phyloP scores from a whole-genome alignment of 2,329 filamentous ascomycete genomes.

The Karstenula rhodostoma region DNA sequence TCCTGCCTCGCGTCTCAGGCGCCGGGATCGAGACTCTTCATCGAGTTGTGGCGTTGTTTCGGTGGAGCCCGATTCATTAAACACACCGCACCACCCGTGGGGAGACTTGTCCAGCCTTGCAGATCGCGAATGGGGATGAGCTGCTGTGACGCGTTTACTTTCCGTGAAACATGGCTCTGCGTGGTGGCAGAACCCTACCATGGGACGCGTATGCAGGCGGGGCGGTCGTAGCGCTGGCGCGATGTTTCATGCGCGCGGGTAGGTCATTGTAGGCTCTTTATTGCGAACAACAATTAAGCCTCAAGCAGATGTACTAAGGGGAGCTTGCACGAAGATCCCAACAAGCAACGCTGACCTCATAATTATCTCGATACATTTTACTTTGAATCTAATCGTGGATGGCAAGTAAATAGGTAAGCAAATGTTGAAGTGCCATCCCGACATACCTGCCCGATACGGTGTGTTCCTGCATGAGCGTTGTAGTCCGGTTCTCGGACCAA shows the following conservation, averaged over 20 bases:
- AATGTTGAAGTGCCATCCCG: background rate
- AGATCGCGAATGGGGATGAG: background rate
- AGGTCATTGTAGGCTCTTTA: background rate
- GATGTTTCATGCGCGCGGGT: slow-evolving; percentile 1
- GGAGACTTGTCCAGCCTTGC: background rate
- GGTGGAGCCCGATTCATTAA: slow-evolving; percentile 5
- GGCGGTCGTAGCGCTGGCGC: slow-evolving; percentile 8
- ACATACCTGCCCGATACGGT: background rate
- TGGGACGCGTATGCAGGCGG: slow-evolving; percentile 9
- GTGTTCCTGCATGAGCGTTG: background rate
- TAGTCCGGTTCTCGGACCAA: background rate
- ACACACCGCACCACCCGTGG: background rate
- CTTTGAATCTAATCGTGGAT: background rate
- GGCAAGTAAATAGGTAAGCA: background rate
- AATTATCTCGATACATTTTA: background rate
- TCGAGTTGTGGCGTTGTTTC: background rate
- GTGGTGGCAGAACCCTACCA: background rate
- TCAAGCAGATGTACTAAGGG: background rate
- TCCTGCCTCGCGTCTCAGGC: background rate
- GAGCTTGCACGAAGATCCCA: background rate
- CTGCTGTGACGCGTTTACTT: background rate
- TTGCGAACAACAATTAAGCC: background rate
- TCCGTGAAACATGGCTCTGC: background rate
- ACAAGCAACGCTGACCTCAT: background rate
- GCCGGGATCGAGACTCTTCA: background rate